Conservation (phyloP, 305 asterid species). For the Fraxinus paxiana region DNA sequence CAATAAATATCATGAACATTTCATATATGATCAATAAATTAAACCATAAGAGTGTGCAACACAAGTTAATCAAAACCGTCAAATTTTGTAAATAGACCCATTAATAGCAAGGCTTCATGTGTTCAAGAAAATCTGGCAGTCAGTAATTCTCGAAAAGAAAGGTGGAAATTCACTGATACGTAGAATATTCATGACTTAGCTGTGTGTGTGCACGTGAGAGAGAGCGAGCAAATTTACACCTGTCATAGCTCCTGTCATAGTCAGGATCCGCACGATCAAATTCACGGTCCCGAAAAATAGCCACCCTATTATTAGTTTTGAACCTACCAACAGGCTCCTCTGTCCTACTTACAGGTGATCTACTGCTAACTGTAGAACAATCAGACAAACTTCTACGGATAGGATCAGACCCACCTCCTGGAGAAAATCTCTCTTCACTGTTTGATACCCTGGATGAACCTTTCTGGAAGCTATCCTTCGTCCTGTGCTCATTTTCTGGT, state of each 20-base stretch:
- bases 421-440: constrained; percentile 50
- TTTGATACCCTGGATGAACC: constrained; percentile 44
- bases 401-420: constrained; percentile 46
- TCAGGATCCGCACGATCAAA: constrained; percentile 94
- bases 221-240: constrained; percentile 34
- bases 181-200: not conserved
- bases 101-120: not conserved
- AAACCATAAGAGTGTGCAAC: not conserved
- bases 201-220: not conserved
- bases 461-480: constrained; percentile 56
- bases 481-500: constrained; percentile 58
- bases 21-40: not conserved
- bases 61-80: not conserved
- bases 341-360: constrained; percentile 63
- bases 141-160: not conserved
- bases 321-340: constrained; percentile 77
- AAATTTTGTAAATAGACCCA: not conserved
- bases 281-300: constrained; percentile 93
- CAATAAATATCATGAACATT: not conserved
- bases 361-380: constrained; percentile 63
- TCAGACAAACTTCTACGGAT: constrained; percentile 57
- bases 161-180: not conserved
- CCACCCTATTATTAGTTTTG: constrained; percentile 68
- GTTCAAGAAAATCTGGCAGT: not conserved
- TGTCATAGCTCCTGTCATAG: constrained; percentile 86